Base-by-base conservation (phyloP, 495 filamentous ascomycete species). In the Thermothielavioides terrestris region DNA sequence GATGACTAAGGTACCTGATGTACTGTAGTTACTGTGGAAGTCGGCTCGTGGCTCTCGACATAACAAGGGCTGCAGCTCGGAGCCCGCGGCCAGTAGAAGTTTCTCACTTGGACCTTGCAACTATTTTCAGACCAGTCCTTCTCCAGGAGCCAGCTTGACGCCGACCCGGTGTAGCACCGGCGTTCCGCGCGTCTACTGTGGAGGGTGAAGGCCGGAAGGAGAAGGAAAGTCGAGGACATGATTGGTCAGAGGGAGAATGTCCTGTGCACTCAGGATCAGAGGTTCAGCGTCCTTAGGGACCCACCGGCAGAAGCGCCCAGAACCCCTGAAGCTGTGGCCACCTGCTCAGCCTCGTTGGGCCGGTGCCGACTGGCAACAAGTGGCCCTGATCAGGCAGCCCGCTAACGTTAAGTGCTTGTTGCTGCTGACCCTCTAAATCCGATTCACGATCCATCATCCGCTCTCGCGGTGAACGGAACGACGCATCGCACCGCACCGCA, bases 211-310 rank as follows among this genome's bases (percentile, higher is more conserved):
- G n/a, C n/a, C n/a, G 31, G 3, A 9, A 34, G 11, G 14, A 17
- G 12, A 14, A 21, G 23, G 46, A 6, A 20, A 38, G n/a, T 30
- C 10, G 14, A 57, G 54, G 41, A 53, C 49, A 46, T 50, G 44
- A 58, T 61, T 60, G 52, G 58, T 21, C 34, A 14, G 40, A 17
- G 10, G 46, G 8, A 26, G 27, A 51, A n/a, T 44, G 58, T 52
- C 50, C 48, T 55, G 45, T 11, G 11, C 11, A 21, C 5, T 6
- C n/a, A n/a, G n/a, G n/a, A n/a, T n/a, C n/a, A n/a, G n/a, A 14
- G 3, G 10, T 22, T 34, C 46, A 34, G 17, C 40, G 30, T 14
- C 21, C 8, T 18, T 9, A 9, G n/a, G 15, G 36, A 42, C 52
- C 40, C 41, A 28, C 39, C 26, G 3, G 25, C 3, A 6, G 58